These are phyloP conservation scores for Anaeramoeba flamelloides DNA, from an alignment of 78 protist species.

Conservation along the genomic window DNA sequence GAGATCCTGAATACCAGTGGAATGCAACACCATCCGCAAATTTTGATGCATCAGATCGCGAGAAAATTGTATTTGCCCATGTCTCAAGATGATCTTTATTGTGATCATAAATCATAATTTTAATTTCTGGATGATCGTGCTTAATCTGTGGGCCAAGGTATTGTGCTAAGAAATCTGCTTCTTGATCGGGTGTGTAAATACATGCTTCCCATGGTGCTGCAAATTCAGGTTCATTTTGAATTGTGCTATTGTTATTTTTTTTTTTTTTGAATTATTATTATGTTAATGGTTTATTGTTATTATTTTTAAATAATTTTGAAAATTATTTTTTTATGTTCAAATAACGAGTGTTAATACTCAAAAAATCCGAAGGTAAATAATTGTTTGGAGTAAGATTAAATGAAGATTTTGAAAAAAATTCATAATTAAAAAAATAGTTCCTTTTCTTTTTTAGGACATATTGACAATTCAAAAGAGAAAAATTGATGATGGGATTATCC, in stretches of 20 bases:
- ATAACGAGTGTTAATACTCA: too few species aligned
- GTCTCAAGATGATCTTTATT: constrained; percentile 15
- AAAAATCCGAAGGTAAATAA: too few species aligned
- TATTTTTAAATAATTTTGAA: too few species aligned
- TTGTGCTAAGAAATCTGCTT: neutral
- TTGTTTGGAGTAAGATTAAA: too few species aligned
- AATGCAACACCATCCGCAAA: constrained; percentile 18
- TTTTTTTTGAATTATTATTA: too few species aligned
- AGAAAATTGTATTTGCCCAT: neutral
- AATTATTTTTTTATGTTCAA: too few species aligned
- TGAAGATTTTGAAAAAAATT: too few species aligned
- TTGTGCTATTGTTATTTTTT: neutral
- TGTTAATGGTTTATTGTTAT: too few species aligned
- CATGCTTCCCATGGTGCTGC: constrained; percentile 4
- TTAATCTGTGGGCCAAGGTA: neutral
- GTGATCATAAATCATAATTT: constrained; percentile 25
- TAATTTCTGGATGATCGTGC: constrained; percentile 22
- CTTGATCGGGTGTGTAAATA: neutral
- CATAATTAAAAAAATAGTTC: too few species aligned
- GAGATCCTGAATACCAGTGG: constrained; percentile 32
- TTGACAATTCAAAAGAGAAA: too few species aligned
- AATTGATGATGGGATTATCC: too few species aligned
- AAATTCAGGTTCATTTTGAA: neutral
- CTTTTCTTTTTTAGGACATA: too few species aligned
- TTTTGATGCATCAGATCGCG: constrained; percentile 12